Evolutionary conservation across 179 eudicot species (phyloP), one percentile per base, ranked within the genome.

Genomic region (Beta macrorhiza): DNA sequence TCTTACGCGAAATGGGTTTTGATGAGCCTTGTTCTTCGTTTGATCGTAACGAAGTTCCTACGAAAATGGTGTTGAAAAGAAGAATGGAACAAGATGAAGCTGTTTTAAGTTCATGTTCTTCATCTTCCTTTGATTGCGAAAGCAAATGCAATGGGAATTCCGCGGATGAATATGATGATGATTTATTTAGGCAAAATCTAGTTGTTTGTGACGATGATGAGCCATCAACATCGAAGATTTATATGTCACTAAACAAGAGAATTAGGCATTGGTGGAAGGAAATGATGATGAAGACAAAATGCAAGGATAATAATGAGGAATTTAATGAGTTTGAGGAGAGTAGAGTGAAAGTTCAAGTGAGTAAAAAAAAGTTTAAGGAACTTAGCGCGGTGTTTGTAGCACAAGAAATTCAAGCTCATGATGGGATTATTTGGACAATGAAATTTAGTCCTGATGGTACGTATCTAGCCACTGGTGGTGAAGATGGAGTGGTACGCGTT

Each of bases 361-460:
- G 86, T 61, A 86, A 83, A 79, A 93, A 92, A 85, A 83, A 80
- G 59, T 76, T 61, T 64, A 81, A 78, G 85, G 95, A 91, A 78
- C 80, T 91, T 9, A 92, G 85, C 49, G 95, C 89, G 0, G 80
- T 91, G 20, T 91, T 83, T 83, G 51, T 76, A 37, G 89, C 85
- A 49, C 97, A 94, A 82, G 92, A 90, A 78, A 81, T 92, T 44
- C 84, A 42, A 79, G 97, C 92, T 80, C 98, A 94, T 56, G 45
- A 83, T 16, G 98, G 95, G 44, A 67, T 86, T 16, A 89, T 94
- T 53, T 83, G 95, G 93, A 78, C 89, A 14, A 93, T 91, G 90
- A 92, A 91, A 68, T 92, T 94, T 61, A 94, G 98, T 83, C 92
- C 92, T 3, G 89, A 92, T 84, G 97, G 97, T 14, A 84, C 86